phyloP scores from a whole-genome alignment of 768 basidiomycete genomes.

The Leccinum disarticulatum region DNA sequence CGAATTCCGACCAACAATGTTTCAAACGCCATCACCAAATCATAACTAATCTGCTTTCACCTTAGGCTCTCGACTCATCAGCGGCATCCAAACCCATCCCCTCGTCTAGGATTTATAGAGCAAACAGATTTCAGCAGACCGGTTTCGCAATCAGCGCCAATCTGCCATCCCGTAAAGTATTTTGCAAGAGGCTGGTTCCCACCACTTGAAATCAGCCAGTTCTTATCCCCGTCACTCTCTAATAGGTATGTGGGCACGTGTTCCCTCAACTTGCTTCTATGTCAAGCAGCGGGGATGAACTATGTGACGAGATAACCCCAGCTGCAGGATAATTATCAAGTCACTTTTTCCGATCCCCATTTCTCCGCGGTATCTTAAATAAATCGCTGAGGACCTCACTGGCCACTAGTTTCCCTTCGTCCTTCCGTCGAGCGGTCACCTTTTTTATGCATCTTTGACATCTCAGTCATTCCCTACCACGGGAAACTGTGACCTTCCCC shows the following conservation, averaged over 20 bases:
- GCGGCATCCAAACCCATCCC: neutral
- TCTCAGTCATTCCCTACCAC: slow-evolving; percentile 11
- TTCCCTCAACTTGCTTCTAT: slow-evolving; percentile 10
- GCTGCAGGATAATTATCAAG: slow-evolving; percentile 9
- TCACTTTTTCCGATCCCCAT: slow-evolving; percentile 11
- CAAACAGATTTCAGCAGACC: slow-evolving; percentile 1
- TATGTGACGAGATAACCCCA: slow-evolving; percentile 13
- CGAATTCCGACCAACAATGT: neutral
- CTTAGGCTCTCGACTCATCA: neutral
- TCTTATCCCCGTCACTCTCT: slow-evolving; percentile 12
- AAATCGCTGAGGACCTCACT: slow-evolving; percentile 12
- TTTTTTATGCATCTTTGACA: slow-evolving; percentile 17
- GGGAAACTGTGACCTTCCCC: slow-evolving; percentile 7
- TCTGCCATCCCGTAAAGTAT: slow-evolving; percentile 27
- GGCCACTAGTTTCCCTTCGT: slow-evolving; percentile 2
- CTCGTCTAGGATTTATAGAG: neutral
- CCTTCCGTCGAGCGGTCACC: slow-evolving; percentile 2
- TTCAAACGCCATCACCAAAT: neutral
- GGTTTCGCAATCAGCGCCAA: slow-evolving; percentile 5
- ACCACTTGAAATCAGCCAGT: slow-evolving; percentile 11
- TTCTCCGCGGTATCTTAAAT: slow-evolving; percentile 21
- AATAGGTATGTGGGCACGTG: slow-evolving; percentile 25
- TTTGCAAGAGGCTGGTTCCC: slow-evolving; percentile 13
- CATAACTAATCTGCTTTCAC: neutral
- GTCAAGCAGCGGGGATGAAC: slow-evolving; percentile 19